Evolutionary conservation across 352 stramenopile species (phyloP), one percentile per base, ranked within the genome.

Genomic region (Phytophthora constricta): DNA sequence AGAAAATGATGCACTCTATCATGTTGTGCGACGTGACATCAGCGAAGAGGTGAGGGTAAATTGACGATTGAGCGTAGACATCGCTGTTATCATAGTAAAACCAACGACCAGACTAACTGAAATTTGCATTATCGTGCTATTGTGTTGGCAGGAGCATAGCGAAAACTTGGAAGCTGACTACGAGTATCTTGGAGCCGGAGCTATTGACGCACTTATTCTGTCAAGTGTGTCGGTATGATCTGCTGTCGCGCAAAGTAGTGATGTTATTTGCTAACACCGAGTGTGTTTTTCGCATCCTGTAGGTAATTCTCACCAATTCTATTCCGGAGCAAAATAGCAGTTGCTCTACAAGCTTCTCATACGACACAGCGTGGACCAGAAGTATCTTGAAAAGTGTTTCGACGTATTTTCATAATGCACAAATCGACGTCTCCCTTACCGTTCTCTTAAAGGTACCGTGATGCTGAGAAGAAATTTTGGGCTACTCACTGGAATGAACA

Each of bases 1-100:
- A 14, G 68, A 83, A 39, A 87, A 83, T 34, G 71, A 82, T 55
- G 62, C 62, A 13, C n/a, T 85, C 4, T 82, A 72, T 54, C 64
- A 59, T n/a, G 47, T 45, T 5, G 20, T 62, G 17, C 20, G 48
- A 19, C n/a, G 20, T 27, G 16, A 23, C 8, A 39, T 13, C 10
- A 3, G 11, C 27, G 51, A 58, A 46, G 61, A 74, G 50, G 65
- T 73, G 28, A 34, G 42, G 22, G 41, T n/a, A n/a, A n/a, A n/a
- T n/a, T n/a, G n/a, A n/a, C n/a, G n/a, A n/a, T n/a, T n/a, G n/a
- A n/a, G n/a, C 10, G 34, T 42, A 42, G 3, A 10, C 14, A 42
- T 37, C 31, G 7, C 13, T 37, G 31, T 13, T 37, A 37, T 13
- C 31, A 13, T 37, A 37, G 31, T 37, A 7, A 37, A 37, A 37